Base-by-base conservation (phyloP, 1,139 yeast species). In the Blastobotrys apis region DNA sequence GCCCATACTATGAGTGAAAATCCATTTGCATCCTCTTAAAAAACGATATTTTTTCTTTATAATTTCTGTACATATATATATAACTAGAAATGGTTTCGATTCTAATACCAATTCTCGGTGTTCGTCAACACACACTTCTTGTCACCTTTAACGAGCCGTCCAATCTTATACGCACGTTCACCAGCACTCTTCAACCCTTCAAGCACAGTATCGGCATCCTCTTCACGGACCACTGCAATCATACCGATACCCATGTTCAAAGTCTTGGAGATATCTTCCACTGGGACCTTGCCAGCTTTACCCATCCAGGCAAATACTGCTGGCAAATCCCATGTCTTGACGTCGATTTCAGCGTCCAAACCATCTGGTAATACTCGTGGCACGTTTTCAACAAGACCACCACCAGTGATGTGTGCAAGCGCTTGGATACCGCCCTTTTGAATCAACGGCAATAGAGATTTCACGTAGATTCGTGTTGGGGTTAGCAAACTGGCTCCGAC, bases 341-440 rank as follows among this genome's bases (percentile, higher is more conserved):
- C 80, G 63, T 92, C 96, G 43, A 94, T 78, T 54, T 72, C 73
- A 15, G 97, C 98, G 60, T 82, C 81, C 53, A 92, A 71, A 56
- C 79, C 68, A 51, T 78, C 70, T 51, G 98, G 98, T 52, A 94
- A 73, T 22, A 95, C 94, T 64, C 99, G 80, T 45, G 99, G 99
- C 47, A 92, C 81, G 66, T 94, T 94, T 67, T 94, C 99, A 30
- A 92, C 83, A 42, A 94, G 74, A 48, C 99, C 99, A 60, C 99
- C 99, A 50, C 99, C 99, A 20, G 99, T 94, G 58, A 94, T 92
- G 64, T 94, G 95, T 4, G 98, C 96, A 63, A 94, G 75, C 49
- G 97, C 99, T 47, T 87, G 74, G 45, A 92, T 65, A 50, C 84
- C 71, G 38, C 75, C 81, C 60, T 82, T 71, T 58, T 75, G 76